These are phyloP conservation scores for Thalia dealbata DNA, from an alignment of 176 grass and related monocot species.

Conservation along the genomic window DNA sequence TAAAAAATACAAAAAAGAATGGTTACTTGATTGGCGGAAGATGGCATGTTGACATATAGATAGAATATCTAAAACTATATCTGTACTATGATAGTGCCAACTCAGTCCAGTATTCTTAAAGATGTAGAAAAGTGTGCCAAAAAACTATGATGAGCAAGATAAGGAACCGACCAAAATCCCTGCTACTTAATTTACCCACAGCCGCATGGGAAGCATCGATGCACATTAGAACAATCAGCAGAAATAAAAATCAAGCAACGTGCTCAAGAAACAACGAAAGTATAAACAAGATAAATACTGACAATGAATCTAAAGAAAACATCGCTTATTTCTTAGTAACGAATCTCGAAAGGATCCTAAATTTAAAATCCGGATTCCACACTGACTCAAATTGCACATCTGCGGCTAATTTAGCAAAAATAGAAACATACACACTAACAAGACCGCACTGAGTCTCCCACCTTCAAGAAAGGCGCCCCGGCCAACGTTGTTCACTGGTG, in stretches of 20 bases:
- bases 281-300: background rate
- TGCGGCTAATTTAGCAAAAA: background rate
- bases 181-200: background rate
- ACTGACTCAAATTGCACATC: background rate
- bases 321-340: background rate
- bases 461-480: background rate
- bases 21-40: background rate
- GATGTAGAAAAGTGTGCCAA: background rate
- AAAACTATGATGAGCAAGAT: background rate
- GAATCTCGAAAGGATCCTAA: background rate
- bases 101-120: background rate
- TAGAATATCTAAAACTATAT: background rate
- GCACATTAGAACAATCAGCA: background rate
- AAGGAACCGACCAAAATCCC: background rate
- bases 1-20: background rate
- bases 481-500: too few relatives aligned
- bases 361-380: background rate
- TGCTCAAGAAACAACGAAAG: background rate
- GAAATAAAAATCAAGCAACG: background rate
- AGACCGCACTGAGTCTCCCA: too few relatives aligned
- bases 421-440: too few relatives aligned
- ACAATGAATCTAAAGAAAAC: background rate
- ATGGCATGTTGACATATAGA: background rate
- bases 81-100: background rate
- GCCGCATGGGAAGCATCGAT: background rate